These are phyloP conservation scores for Fusarium hainanense DNA, from an alignment of 2,329 filamentous ascomycete genomes.

Conservation along the genomic window DNA sequence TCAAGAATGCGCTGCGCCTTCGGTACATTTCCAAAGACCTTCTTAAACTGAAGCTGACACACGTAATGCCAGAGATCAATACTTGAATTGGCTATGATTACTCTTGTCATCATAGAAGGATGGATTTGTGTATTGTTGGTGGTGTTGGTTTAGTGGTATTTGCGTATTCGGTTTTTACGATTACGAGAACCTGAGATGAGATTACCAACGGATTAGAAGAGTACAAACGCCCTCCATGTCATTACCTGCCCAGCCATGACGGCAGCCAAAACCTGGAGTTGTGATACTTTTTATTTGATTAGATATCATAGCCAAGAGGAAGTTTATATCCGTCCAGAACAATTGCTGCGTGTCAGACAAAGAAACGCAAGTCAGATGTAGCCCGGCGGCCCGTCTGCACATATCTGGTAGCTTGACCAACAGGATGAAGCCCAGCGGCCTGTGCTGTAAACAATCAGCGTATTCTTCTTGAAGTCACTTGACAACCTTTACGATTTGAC, in stretches of 20 bases:
- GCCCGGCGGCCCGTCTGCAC: not conserved
- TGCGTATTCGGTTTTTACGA: constrained; percentile 39
- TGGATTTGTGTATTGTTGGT: not conserved
- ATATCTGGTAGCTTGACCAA: not conserved
- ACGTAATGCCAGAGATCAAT: constrained; percentile 10
- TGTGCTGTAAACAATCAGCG: constrained; percentile 28
- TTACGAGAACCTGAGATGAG: constrained; percentile 22
- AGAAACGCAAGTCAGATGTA: not conserved
- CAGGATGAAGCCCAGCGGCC: not conserved
- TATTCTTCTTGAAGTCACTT: constrained; percentile 18
- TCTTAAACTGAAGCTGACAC: constrained; percentile 11
- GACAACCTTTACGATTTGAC: not conserved
- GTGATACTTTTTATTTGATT: not conserved
- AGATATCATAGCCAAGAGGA: not conserved
- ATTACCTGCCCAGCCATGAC: not conserved
- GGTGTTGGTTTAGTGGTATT: constrained; percentile 1
- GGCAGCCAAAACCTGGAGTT: not conserved
- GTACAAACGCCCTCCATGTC: not conserved
- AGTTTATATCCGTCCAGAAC: not conserved
- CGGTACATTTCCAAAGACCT: not conserved
- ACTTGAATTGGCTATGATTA: constrained; percentile 7
- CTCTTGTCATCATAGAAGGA: not conserved
- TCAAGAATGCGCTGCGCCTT: constrained; percentile 13
- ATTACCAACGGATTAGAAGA: not conserved
- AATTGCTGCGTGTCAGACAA: constrained; percentile 11